phyloP scores from a whole-genome alignment of 208 protist species.

The Trypanosoma rangeli region DNA sequence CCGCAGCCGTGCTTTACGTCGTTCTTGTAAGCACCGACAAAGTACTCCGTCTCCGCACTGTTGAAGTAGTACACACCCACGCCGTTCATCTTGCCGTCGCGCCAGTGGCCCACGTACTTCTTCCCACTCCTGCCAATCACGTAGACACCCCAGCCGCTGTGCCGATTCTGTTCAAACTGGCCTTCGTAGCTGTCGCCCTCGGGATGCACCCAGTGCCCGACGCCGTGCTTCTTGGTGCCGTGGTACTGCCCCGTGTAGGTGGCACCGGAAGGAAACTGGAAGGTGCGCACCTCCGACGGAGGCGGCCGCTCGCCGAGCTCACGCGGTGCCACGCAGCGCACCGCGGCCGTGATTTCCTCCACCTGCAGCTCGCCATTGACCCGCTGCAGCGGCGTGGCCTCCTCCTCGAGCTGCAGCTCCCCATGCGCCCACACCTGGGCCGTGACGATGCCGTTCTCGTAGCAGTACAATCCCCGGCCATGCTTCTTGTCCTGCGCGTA shows the following conservation, averaged over 20 bases:
- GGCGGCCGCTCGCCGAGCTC: slow-evolving; percentile 60
- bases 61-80: slow-evolving; percentile 91
- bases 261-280: slow-evolving; percentile 85
- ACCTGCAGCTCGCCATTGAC: slow-evolving; percentile 51
- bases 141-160: slow-evolving; percentile 91
- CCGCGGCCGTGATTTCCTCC: slow-evolving; percentile 40
- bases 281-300: slow-evolving; percentile 72
- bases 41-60: slow-evolving; percentile 86
- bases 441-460: slow-evolving; percentile 85
- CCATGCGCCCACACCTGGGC: slow-evolving; percentile 76
- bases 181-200: slow-evolving; percentile 90
- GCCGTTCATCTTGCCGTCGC: slow-evolving; percentile 87
- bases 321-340: slow-evolving; percentile 59
- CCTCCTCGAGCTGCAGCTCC: slow-evolving; percentile 51
- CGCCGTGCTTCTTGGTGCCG: slow-evolving; percentile 88
- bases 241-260: slow-evolving; percentile 88
- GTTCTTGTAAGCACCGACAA: slow-evolving; percentile 74
- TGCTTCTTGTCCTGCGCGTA: slow-evolving; percentile 86
- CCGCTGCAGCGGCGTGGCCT: slow-evolving; percentile 62
- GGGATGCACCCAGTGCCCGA: slow-evolving; percentile 86
- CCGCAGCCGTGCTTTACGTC: slow-evolving; percentile 86
- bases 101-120: slow-evolving; percentile 85
- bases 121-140: slow-evolving; percentile 85
- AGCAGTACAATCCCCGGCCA: slow-evolving; percentile 78
- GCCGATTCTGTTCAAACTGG: slow-evolving; percentile 85